Conservation (phyloP, 1,139 yeast genomes). For the Magnusiomyces paraingens region DNA sequence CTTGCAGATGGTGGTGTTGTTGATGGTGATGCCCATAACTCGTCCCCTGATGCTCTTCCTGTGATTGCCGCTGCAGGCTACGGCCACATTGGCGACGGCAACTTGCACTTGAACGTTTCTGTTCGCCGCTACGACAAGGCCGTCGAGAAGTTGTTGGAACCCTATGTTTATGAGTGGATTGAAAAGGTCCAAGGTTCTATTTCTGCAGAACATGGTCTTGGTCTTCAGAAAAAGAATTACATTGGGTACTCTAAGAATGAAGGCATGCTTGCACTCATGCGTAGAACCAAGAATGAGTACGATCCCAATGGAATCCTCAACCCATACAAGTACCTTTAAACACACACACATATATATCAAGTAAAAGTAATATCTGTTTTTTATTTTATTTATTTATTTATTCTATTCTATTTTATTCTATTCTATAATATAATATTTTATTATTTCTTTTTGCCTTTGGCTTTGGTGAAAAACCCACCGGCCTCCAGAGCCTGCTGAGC, state of each 20-base stretch:
- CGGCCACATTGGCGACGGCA: conserved; percentile 96
- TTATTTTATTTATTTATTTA: background rate
- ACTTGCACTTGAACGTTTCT: conserved; percentile 84
- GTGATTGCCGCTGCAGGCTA: conserved; percentile 87
- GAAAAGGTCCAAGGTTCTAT: conserved; percentile 72
- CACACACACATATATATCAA: background rate
- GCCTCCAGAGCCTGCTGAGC: conserved; percentile 70
- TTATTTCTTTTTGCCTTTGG: conserved; percentile 5
- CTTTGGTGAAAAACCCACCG: conserved; percentile 40
- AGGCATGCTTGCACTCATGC: conserved; percentile 64
- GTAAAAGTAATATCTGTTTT: too few relatives aligned
- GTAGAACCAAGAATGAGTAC: conserved; percentile 64
- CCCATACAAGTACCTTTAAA: conserved; percentile 69
- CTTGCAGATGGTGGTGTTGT: conserved; percentile 52
- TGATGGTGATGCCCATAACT: conserved; percentile 38
- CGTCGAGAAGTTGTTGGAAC: conserved; percentile 77
- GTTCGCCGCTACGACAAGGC: conserved; percentile 75
- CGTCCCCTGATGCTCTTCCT: conserved; percentile 55
- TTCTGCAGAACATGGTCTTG: conserved; percentile 96
- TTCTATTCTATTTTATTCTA: background rate
- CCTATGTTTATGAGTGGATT: conserved; percentile 91
- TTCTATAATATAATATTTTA: background rate
- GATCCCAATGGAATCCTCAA: conserved; percentile 89
- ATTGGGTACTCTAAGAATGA: conserved; percentile 75
- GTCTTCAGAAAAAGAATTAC: conserved; percentile 90